These are phyloP conservation scores for Cercospora citrullina DNA, from an alignment of 2,329 filamentous ascomycete species.

Conservation along the genomic window DNA sequence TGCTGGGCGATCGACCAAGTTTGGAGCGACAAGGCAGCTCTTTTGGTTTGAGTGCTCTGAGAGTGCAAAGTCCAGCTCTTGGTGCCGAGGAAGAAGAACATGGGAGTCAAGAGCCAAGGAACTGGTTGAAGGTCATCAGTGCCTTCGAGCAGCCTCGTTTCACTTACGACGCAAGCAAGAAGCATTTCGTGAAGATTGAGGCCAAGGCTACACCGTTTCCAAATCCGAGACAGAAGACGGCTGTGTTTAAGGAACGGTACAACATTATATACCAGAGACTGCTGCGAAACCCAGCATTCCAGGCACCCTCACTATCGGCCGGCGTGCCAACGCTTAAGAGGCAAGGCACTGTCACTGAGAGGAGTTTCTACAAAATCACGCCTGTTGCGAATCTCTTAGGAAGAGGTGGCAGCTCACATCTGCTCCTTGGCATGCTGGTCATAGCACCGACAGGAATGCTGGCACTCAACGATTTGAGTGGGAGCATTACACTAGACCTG, in stretches of 20 bases:
- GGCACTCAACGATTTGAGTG: slow-evolving; percentile 81
- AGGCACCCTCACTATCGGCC: slow-evolving; percentile 72
- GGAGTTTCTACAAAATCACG: slow-evolving; percentile 81
- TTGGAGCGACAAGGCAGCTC: slow-evolving; percentile 62
- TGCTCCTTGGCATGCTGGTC: slow-evolving; percentile 80
- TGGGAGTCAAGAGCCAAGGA: slow-evolving; percentile 65
- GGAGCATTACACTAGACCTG: slow-evolving; percentile 82
- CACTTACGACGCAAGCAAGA: slow-evolving; percentile 75
- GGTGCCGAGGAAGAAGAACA: slow-evolving; percentile 55
- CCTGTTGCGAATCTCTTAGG: slow-evolving; percentile 76
- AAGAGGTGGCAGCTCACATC: slow-evolving; percentile 78
- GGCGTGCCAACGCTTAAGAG: slow-evolving; percentile 33
- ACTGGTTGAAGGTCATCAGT: slow-evolving; percentile 79
- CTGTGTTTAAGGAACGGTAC: slow-evolving; percentile 84
- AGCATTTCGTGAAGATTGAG: slow-evolving; percentile 75
- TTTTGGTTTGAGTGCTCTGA: slow-evolving; percentile 56
- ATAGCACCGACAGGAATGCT: slow-evolving; percentile 79
- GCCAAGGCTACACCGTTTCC: slow-evolving; percentile 59
- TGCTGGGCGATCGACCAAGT: slow-evolving; percentile 36
- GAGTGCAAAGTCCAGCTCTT: slow-evolving; percentile 45
- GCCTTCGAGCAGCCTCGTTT: slow-evolving; percentile 84
- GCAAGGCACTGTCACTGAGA: slow-evolving; percentile 54
- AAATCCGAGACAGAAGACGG: slow-evolving; percentile 75
- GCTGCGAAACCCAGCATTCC: slow-evolving; percentile 89
- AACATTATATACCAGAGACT: slow-evolving; percentile 90